Evolutionary conservation across 768 basidiomycete species (phyloP).

Genomic region (Hericium coralloides): DNA sequence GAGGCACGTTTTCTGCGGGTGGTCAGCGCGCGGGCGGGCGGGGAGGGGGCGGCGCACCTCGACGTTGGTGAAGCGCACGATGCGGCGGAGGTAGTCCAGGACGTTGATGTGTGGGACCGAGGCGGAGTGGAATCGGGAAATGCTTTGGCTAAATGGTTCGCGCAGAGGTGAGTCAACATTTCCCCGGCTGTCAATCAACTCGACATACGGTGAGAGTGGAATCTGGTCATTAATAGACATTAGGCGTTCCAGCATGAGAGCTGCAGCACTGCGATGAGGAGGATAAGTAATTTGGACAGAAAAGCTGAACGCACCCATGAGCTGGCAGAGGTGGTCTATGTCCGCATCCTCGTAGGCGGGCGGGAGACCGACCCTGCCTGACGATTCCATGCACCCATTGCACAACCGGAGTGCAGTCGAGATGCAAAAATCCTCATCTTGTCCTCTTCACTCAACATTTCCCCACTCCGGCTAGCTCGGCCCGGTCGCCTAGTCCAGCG

Average conservation of each 20-base stretch:
- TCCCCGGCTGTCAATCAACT: not conserved
- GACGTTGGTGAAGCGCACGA: conserved; percentile 91
- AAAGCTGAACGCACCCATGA: conserved; percentile 59
- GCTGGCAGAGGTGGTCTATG: conserved; percentile 74
- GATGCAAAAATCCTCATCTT: no score
- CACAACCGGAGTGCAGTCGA: conserved; percentile 29
- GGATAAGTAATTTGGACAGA: conserved; percentile 7
- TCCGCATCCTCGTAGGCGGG: conserved; percentile 76
- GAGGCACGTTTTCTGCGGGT: conserved; percentile 61
- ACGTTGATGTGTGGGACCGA: conserved; percentile 82
- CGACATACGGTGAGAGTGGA: conserved; percentile 66
- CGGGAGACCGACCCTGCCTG: conserved; percentile 72
- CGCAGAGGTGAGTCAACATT: conserved; percentile 8
- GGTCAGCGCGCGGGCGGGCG: conserved; percentile 4
- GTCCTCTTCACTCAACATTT: no score
- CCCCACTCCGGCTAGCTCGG: not conserved
- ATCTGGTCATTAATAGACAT: conserved; percentile 96
- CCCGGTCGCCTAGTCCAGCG: not conserved
- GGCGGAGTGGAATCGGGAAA: conserved; percentile 96
- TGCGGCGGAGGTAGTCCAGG: conserved; percentile 88
- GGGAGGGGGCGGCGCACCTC: conserved; percentile 49
- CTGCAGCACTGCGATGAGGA: conserved; percentile 31
- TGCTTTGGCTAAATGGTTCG: conserved; percentile 49
- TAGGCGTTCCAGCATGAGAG: conserved; percentile 93
- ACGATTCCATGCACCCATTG: conserved; percentile 82